Evolutionary conservation across 345 rosid genomes (phyloP).

Genomic region (Syzygium jambos): DNA sequence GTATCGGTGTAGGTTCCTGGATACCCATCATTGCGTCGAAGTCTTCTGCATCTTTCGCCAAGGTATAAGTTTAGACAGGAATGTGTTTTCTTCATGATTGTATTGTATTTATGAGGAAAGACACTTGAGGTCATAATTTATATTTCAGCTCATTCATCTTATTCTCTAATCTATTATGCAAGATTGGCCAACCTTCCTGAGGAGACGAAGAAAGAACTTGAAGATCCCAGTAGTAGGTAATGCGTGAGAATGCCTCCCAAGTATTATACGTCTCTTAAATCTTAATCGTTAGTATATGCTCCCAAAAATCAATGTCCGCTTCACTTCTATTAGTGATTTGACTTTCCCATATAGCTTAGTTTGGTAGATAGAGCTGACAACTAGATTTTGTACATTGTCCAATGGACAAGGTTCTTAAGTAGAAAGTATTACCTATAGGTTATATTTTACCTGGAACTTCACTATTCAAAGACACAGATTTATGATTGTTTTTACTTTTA

Average conservation of each 20-base stretch:
- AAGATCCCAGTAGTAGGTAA: conserved; percentile 82
- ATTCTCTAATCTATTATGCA: conserved; percentile 7
- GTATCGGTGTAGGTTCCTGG: conserved; percentile 65
- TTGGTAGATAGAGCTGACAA: neutral
- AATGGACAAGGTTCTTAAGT: neutral
- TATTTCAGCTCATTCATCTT: neutral
- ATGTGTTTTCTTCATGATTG: neutral
- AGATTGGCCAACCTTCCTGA: conserved; percentile 80
- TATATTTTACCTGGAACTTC: neutral
- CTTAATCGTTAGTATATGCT: neutral
- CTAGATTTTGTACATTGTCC: neutral
- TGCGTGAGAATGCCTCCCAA: neutral
- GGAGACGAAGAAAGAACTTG: conserved; percentile 73
- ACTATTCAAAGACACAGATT: neutral
- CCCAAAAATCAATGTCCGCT: neutral
- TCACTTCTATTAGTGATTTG: neutral
- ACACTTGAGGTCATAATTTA: neutral
- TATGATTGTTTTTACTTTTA: neutral
- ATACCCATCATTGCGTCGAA: conserved; percentile 51
- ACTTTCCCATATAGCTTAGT: neutral
- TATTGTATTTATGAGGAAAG: neutral
- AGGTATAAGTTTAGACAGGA: conserved; percentile 28
- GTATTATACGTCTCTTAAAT: neutral
- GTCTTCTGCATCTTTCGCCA: conserved; percentile 68
- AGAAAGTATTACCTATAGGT: neutral